A percentile compares a stretch with the other conserved stretches of the same genome.
phyloP scores from a whole-genome alignment of 768 basidiomycete species.

The Plicaturopsis crispa region DNA sequence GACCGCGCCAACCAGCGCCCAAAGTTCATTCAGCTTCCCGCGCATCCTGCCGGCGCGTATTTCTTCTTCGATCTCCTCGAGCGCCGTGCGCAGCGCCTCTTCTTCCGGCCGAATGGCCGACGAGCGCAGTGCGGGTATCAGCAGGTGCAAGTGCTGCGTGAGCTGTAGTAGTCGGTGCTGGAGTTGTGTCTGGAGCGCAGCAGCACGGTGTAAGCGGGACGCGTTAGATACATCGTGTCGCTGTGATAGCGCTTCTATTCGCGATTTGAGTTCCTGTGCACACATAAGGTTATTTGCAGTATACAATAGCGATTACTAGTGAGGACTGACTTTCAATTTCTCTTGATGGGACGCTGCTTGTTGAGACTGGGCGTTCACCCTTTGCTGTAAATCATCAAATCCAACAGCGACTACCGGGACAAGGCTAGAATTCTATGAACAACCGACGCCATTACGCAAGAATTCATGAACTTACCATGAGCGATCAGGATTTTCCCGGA shows the following conservation, averaged over 20 bases:
- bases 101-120: slow-evolving; percentile 75
- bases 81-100: slow-evolving; percentile 58
- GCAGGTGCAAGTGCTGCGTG: slow-evolving; percentile 69
- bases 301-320: neutral
- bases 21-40: slow-evolving; percentile 75
- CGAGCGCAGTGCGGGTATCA: slow-evolving; percentile 70
- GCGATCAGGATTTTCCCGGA: slow-evolving; percentile 76
- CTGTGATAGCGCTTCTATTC: slow-evolving; percentile 52
- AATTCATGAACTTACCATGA: slow-evolving; percentile 44
- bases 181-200: slow-evolving; percentile 59
- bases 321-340: slow-evolving; percentile 42
- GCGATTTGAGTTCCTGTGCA: slow-evolving; percentile 55
- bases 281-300: slow-evolving; percentile 4
- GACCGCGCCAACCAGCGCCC: slow-evolving; percentile 76
- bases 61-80: slow-evolving; percentile 75
- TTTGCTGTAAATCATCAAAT: slow-evolving; percentile 73
- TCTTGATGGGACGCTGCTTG: slow-evolving; percentile 63
- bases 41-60: slow-evolving; percentile 54
- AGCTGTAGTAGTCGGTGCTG: slow-evolving; percentile 62
- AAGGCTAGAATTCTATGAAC: slow-evolving; percentile 34
- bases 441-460: neutral
- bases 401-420: slow-evolving; percentile 77
- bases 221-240: slow-evolving; percentile 61
- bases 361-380: slow-evolving; percentile 67
- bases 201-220: slow-evolving; percentile 57